Evolutionary conservation across 495 filamentous ascomycete genomes (phyloP).

Genomic region (Daldinia concentrica): DNA sequence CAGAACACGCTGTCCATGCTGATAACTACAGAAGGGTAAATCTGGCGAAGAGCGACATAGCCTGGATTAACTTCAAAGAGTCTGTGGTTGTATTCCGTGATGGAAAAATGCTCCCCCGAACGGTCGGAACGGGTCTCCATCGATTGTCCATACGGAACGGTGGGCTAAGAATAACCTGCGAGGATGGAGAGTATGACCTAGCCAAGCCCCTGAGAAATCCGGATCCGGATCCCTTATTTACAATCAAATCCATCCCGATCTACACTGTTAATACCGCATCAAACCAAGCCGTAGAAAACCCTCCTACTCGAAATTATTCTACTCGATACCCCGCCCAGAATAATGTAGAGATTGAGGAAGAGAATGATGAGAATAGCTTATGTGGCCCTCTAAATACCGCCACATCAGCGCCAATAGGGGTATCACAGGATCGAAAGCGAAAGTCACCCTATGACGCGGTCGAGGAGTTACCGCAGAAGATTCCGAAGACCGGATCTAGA

Average conservation of each 20-base stretch:
- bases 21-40: not conserved
- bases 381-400: not conserved
- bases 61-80: not conserved
- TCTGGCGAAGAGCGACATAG: not conserved
- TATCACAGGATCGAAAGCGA: conserved; percentile 1
- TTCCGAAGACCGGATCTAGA: not conserved
- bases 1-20: not conserved
- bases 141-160: not conserved
- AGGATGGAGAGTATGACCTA: conserved; percentile 6
- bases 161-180: not conserved
- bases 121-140: conserved; percentile 2
- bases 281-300: not conserved
- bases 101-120: not conserved
- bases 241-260: not conserved
- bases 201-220: not conserved
- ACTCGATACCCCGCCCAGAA: too few species aligned
- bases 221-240: not conserved
- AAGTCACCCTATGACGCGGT: not conserved
- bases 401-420: not conserved
- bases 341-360: not conserved
- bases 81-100: conserved; percentile 14
- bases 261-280: not conserved
- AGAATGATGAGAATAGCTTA: not conserved
- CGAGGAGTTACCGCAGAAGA: not conserved
- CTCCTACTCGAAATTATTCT: not conserved